Evolutionary conservation across 2,329 filamentous ascomycete species (phyloP).

Genomic region (Fusarium mexicanum): DNA sequence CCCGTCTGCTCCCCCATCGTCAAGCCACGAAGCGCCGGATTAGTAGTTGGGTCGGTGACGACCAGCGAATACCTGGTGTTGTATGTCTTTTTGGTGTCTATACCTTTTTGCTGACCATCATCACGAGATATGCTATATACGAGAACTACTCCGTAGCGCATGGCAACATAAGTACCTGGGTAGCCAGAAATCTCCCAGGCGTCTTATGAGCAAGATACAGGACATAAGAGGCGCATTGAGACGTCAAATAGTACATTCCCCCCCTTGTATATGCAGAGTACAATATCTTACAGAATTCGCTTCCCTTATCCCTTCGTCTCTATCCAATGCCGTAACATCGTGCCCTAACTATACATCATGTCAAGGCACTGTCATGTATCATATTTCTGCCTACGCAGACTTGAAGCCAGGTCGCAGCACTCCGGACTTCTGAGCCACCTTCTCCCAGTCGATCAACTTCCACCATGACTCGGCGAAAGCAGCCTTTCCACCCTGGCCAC

Average conservation of each 20-base stretch:
- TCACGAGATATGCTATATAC: neutral
- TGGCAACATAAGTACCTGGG: neutral
- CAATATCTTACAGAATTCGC: conserved; percentile 46
- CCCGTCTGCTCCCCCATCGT: conserved; percentile 38
- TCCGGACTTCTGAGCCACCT: conserved; percentile 63
- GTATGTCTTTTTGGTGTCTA: conserved; percentile 28
- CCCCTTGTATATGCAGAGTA: conserved; percentile 45
- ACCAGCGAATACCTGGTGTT: conserved; percentile 38
- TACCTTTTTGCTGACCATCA: neutral
- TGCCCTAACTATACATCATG: conserved; percentile 16
- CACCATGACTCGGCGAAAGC: conserved; percentile 85
- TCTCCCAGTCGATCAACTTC: conserved; percentile 85
- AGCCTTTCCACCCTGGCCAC: conserved; percentile 76
- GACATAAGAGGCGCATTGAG: conserved; percentile 1
- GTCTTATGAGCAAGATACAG: neutral
- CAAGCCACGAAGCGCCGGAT: conserved; percentile 38
- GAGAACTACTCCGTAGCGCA: neutral
- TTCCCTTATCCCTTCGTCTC: conserved; percentile 21
- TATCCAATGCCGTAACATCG: conserved; percentile 30
- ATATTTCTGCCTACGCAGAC: conserved; percentile 26
- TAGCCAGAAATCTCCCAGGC: neutral
- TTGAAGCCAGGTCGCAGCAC: conserved; percentile 50
- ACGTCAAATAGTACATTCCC: conserved; percentile 44
- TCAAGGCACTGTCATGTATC: neutral
- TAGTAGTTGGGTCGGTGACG: conserved; percentile 40